These are phyloP conservation scores for Trichoderma parareesei DNA, from an alignment of 495 filamentous ascomycete genomes.

Conservation along the genomic window DNA sequence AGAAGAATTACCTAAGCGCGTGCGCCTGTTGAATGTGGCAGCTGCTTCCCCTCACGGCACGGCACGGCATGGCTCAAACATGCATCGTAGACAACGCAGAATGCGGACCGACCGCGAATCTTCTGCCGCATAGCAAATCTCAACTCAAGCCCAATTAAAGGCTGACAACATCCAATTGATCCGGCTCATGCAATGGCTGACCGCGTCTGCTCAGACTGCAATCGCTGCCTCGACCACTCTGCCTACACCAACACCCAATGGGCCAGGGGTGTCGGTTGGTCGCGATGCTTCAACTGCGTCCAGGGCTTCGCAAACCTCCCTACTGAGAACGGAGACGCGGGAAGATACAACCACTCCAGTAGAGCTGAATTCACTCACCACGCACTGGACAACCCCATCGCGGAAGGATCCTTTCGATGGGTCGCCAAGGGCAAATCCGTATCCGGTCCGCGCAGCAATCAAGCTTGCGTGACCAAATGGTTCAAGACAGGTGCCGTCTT, in stretches of 20 bases:
- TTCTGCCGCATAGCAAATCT: too few species aligned
- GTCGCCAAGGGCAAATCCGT: slow-evolving; percentile 26
- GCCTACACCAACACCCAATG: slow-evolving; percentile 24
- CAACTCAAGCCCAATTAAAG: too few species aligned
- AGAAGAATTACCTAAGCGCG: too few species aligned
- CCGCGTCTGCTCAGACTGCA: slow-evolving; percentile 18
- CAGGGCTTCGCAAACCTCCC: slow-evolving; percentile 18
- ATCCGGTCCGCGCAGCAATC: slow-evolving; percentile 17
- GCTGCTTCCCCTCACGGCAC: too few species aligned
- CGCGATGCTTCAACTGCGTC: slow-evolving; percentile 23
- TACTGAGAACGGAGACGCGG: too few species aligned
- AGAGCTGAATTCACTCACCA: not conserved
- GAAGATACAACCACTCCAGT: slow-evolving; percentile 21
- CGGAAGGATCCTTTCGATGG: slow-evolving; percentile 25
- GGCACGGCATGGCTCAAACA: too few species aligned
- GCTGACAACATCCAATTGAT: too few species aligned
- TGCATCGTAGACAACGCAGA: too few species aligned
- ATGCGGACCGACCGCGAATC: too few species aligned
- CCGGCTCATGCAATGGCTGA: too few species aligned
- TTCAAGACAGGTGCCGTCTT: slow-evolving; percentile 27
- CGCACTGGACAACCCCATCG: slow-evolving; percentile 19
- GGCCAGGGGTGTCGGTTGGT: slow-evolving; percentile 19
- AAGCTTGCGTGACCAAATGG: slow-evolving; percentile 30
- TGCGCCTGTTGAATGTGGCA: too few species aligned
- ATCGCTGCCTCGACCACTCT: slow-evolving; percentile 17